phyloP scores from a whole-genome alignment of 2,329 filamentous ascomycete species.

The Talaromyces sp. region DNA sequence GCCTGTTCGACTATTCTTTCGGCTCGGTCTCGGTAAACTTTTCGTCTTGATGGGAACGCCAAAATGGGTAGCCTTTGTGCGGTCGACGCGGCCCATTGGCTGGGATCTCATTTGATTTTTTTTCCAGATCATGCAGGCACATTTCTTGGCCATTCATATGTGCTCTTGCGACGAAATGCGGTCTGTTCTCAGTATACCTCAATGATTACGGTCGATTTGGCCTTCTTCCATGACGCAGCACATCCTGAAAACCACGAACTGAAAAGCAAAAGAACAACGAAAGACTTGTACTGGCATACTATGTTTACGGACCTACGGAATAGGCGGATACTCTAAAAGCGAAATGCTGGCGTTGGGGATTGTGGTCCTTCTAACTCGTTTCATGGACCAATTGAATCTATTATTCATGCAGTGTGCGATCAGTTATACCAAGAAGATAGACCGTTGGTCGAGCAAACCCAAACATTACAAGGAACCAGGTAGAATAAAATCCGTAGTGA shows the following conservation, averaged over 20 bases:
- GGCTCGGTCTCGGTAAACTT: conserved; percentile 1
- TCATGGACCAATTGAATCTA: background rate
- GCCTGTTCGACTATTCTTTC: conserved; percentile 9
- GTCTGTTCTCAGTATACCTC: background rate
- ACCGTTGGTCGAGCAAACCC: background rate
- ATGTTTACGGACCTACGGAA: conserved; percentile 4
- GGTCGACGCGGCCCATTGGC: background rate
- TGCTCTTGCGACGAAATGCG: background rate
- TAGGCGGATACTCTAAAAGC: conserved; percentile 10
- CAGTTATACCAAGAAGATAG: conserved; percentile 8
- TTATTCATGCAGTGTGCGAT: conserved; percentile 3
- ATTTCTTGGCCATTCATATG: background rate
- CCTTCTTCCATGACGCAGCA: background rate
- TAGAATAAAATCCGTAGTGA: too few species aligned
- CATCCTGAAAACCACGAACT: background rate
- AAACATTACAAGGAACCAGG: background rate
- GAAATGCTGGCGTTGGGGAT: conserved; percentile 13
- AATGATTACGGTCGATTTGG: background rate
- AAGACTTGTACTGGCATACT: background rate
- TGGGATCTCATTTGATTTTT: background rate
- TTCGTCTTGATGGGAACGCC: background rate
- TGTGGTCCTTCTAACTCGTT: background rate
- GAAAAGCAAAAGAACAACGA: background rate
- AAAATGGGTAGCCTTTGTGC: background rate
- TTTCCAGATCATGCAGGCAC: background rate